phyloP scores from a whole-genome alignment of 1,284 basidiomycete genomes.

The Ceratobasidium sp. region DNA sequence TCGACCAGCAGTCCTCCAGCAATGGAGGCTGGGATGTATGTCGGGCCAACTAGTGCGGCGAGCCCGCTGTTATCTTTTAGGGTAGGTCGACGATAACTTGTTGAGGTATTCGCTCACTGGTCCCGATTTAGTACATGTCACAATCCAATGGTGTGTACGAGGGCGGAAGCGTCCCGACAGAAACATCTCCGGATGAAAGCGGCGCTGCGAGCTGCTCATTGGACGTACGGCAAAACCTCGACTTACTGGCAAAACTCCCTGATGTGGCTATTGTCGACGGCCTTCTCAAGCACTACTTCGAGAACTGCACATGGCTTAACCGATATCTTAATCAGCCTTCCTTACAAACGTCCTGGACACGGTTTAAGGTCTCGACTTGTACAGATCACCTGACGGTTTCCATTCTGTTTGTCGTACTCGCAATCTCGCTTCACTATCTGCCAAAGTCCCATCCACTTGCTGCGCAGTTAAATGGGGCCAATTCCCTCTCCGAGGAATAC shows the following conservation, averaged over 20 bases:
- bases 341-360: slow-evolving; percentile 75
- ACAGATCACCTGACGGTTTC: slow-evolving; percentile 78
- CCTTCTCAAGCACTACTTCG: slow-evolving; percentile 80
- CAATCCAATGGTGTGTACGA: slow-evolving; percentile 42
- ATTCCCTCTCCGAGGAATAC: slow-evolving; percentile 73
- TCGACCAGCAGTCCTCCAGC: slow-evolving; percentile 16
- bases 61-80: slow-evolving; percentile 43
- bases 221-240: slow-evolving; percentile 70
- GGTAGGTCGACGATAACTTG: slow-evolving; percentile 20
- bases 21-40: slow-evolving; percentile 43
- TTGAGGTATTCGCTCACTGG: not conserved
- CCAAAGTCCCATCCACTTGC: slow-evolving; percentile 68
- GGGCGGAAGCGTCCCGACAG: slow-evolving; percentile 41
- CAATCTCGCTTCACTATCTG: slow-evolving; percentile 77
- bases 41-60: slow-evolving; percentile 39
- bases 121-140: slow-evolving; percentile 31
- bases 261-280: slow-evolving; percentile 75
- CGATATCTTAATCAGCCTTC: slow-evolving; percentile 75
- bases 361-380: slow-evolving; percentile 68
- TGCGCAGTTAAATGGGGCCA: slow-evolving; percentile 66
- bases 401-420: slow-evolving; percentile 78
- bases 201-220: slow-evolving; percentile 63
- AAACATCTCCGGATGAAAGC: slow-evolving; percentile 69
- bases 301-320: slow-evolving; percentile 88
- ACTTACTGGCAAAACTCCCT: slow-evolving; percentile 76